Evolutionary conservation across 192 early-diverging fungal genomes (phyloP).

Genomic region (Entomortierella beljakovae): DNA sequence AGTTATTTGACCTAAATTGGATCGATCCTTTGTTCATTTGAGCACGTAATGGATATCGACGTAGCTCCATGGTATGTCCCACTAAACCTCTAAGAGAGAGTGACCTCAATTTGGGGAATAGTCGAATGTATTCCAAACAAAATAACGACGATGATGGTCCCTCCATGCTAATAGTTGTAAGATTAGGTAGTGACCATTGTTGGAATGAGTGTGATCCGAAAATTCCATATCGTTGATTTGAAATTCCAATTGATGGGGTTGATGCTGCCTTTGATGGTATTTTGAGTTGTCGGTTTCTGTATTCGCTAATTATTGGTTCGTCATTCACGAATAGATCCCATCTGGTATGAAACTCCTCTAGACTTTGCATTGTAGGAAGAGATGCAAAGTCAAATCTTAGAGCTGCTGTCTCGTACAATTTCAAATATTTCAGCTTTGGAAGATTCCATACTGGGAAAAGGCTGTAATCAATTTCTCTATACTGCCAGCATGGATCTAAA

Average conservation of each 20-base stretch:
- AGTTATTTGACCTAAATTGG: background rate
- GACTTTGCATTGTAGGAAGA: background rate
- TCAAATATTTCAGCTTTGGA: background rate
- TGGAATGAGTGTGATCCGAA: background rate
- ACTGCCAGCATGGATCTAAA: background rate
- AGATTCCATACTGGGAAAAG: conserved; percentile 10
- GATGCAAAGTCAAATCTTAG: background rate
- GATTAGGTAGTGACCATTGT: conserved; percentile 7
- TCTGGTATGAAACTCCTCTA: background rate
- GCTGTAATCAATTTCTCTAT: background rate
- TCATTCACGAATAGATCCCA: background rate
- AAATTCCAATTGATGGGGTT: background rate
- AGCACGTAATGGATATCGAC: background rate
- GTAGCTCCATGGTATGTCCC: background rate
- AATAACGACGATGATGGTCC: conserved; percentile 17
- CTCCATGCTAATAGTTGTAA: conserved; percentile 1
- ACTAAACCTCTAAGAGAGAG: background rate
- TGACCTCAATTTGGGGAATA: conserved; percentile 5
- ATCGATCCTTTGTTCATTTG: background rate
- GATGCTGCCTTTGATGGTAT: background rate
- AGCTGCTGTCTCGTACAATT: background rate
- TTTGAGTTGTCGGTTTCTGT: background rate
- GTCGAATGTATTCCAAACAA: conserved; percentile 14
- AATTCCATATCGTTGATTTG: background rate
- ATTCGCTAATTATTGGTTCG: background rate